Base-by-base conservation (phyloP, 345 rosid species). In the Toxicodendron radicans region DNA sequence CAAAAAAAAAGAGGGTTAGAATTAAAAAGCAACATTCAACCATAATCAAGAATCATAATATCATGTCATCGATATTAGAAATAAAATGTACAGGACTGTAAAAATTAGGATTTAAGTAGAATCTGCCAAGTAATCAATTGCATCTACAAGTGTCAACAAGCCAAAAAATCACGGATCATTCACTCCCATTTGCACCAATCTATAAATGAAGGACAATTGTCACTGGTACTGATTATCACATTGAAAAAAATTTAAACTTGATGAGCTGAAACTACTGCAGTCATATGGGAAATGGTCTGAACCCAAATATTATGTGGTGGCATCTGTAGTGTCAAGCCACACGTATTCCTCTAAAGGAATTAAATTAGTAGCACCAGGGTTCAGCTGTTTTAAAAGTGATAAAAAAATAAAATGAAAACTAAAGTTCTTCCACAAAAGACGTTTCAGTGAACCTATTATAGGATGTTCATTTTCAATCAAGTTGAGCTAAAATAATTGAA, bases 141-240 rank as follows among this genome's bases (percentile, higher is more conserved):
- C 9, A 46, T 41, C 16, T 30, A 72, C 23, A 27, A 27, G 27
- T 27, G 48, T 52, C 41, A 68, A 58, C 17, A 65, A 54, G 49
- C 70, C 67, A 45, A 38, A 51, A 38, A 63, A 66, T 24, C 63
- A 51, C 67, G 27, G 53, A 62, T 52, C 46, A 33, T 51, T 72
- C 23, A 68, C 49, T 66, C 49, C 58, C 59, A 58, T 41, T 52
- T 69, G 32, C 38, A 68, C 57, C 30, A 43, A 59, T 70, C 66
- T 18, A 38, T 21, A 35, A 64, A n/a, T 11, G 17, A 17, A 17
- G 8, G 56, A 71, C 16, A 45, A 41, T 41, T 9, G 6, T 45
- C 38, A 18, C 5, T 4, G 21, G 30, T 16, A 12, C 11, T 1
- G 52, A 43, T 41, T 64, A 24, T 23, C 68, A 51, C 30, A 52